Base-by-base conservation (phyloP, 1,284 basidiomycete species). In the Rhizoctonia solani region DNA sequence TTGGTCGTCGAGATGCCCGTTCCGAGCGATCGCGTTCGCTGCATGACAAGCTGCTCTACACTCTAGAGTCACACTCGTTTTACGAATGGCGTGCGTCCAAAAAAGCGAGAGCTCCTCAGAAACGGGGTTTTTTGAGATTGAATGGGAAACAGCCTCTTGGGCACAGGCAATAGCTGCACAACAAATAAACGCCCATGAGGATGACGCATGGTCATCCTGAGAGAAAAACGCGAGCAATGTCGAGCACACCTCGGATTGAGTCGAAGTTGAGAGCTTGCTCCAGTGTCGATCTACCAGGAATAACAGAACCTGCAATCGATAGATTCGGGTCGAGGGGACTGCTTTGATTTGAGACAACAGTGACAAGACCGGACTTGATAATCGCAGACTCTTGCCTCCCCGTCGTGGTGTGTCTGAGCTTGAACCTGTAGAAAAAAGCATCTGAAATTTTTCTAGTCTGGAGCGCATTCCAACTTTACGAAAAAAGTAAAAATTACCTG, bases 141-240 rank as follows among this genome's bases (percentile, higher is more conserved):
- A 30, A 13, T 34, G 32, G 0, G 47, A 50, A n/a, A n/a, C n/a
- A n/a, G 25, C 14, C 30, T 27, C 68, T n/a, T 58, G 82, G 13
- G 82, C 79, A 70, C 81, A 76, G 11, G 87, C 86, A 52, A 93
- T 81, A 14, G 87, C 85, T 9, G 89, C 86, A 39, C 95, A 80
- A 73, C 87, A 90, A 23, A 95, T 73, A 73, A 94, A 90, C 0
- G 86, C 81, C 93, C 93, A 97, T 1, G 86, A 87, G 72, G 94
- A 92, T 0, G 91, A 75, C 2, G 75, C 74, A 1, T 80, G 74
- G 68, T 94, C 88, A 46, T 90, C 87, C 30, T 84, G 85, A 80
- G 23, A 95, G 79, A 47, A 88, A 81, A 44, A 85, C 81, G 9
- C 87, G 73, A 14, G 95, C 79, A 1, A 79, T 77, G 11, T 79